A percentile compares a stretch with the other conserved stretches of the same genome.
These are phyloP conservation scores for Perilla frutescens DNA, from an alignment of 257 asterid species.

Conservation along the genomic window DNA sequence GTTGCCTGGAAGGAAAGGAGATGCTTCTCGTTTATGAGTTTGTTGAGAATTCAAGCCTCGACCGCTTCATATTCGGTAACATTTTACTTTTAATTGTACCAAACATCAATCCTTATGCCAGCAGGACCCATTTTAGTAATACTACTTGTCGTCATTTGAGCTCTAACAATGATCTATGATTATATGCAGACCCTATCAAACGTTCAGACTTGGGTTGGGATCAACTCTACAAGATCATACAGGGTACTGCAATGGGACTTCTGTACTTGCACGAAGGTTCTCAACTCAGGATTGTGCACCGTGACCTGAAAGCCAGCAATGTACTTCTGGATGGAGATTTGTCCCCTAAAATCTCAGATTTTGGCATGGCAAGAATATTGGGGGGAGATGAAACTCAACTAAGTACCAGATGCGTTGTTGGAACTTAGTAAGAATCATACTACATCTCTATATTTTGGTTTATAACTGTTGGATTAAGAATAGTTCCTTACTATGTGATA, in stretches of 20 bases:
- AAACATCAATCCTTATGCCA: neutral
- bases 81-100: neutral
- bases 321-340: constrained; percentile 18
- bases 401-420: neutral
- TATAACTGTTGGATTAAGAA: neutral
- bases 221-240: constrained; percentile 3
- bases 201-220: constrained; percentile 11
- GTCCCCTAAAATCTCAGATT: constrained; percentile 28
- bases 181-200: constrained; percentile 5
- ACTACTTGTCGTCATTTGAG: neutral
- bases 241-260: constrained; percentile 20
- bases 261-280: constrained; percentile 18
- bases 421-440: constrained; percentile 15
- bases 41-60: constrained; percentile 21
- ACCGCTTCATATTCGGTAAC: constrained; percentile 28
- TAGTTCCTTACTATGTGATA: neutral
- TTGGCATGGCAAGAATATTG: constrained; percentile 18
- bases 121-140: neutral
- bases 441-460: no score
- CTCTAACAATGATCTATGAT: neutral
- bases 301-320: constrained; percentile 27
- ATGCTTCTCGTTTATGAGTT: constrained; percentile 14
- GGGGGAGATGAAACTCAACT: neutral
- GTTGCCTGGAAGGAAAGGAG: constrained; percentile 17
- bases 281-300: constrained; percentile 17